Evolutionary conservation across 371 early-diverging fungal species (phyloP), one percentile per base, ranked within the genome.

Genomic region (Chytridium lagenaria): DNA sequence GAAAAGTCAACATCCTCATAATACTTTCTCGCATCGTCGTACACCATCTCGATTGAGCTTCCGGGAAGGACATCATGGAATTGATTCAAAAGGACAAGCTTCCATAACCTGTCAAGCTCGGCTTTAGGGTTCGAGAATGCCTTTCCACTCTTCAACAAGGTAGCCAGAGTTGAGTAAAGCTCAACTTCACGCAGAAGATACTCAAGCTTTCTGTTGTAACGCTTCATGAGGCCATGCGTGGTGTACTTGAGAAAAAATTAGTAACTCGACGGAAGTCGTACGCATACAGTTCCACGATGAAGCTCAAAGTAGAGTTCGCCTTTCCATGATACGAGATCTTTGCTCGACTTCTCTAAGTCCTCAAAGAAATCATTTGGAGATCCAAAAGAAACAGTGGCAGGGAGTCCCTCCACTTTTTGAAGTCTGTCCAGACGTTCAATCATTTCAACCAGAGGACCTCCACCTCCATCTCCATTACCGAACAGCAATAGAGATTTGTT

Each of bases 391-490:
- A 93, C 89, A 10, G 83, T 34, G 92, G 95, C 68, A 90, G 84
- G 50, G 90, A 97, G 67, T 87, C 93, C 92, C 86, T 89, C 91
- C 37, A 94, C 84, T 67, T 92, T 83, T 36, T 85, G 81, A 83
- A 98, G 78, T 30, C 95, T 87, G 7, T 82, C 63, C 39, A 97
- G 72, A 59, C 98, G 88, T 79, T 96, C 95, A 39, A 85, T 55
- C 97, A 96, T 96, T 38, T 84, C 90, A 15, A 87, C 83, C 0
- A 91, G 85, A 0, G 98, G 97, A 0, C 98, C 98, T 74, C 81
- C 97, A 7, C 98, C 99, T 59, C 99, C 99, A 81, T 98, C 99
- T 40, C 99, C 99, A 78, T 96, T 90, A 31, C 98, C 98, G 77
- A 90, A 97, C 1, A 96, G 88, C 59, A 95, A 75, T 28, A 98